Evolutionary conservation across 2,329 filamentous ascomycete species (phyloP).

Genomic region (Thielaviopsis euricoi): DNA sequence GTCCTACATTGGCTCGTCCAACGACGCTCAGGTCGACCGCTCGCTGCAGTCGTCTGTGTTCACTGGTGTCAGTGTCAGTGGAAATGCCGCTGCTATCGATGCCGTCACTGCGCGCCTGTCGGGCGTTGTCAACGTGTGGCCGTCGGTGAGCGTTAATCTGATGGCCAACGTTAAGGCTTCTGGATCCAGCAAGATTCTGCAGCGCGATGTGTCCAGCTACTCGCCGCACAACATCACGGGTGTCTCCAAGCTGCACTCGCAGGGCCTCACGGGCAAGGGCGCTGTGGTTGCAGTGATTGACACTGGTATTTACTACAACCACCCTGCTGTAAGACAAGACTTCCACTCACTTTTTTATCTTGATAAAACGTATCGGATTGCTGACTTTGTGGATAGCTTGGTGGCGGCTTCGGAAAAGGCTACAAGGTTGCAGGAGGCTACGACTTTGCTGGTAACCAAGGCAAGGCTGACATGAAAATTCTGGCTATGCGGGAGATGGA

Average conservation of each 20-base stretch:
- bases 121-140: not conserved
- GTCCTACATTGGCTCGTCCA: not conserved
- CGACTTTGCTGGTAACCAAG: conserved; percentile 19
- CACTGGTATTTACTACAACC: conserved; percentile 24
- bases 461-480: not conserved
- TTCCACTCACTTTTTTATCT: not conserved
- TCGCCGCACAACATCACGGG: conserved; percentile 23
- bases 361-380: not conserved
- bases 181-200: not conserved
- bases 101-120: not conserved
- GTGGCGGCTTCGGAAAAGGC: conserved; percentile 22
- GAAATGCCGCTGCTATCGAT: not conserved
- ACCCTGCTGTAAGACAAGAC: conserved; percentile 12
- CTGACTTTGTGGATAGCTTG: conserved; percentile 17
- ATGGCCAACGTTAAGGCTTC: not conserved
- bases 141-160: not conserved
- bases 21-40: not conserved
- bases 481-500: not conserved
- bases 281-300: conserved; percentile 24
- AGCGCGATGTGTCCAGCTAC: conserved; percentile 16
- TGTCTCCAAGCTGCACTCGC: conserved; percentile 21
- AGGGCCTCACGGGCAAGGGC: conserved; percentile 22
- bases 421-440: conserved; percentile 23
- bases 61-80: not conserved
- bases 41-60: not conserved